Percentiles rank a stretch among this genome's conserved stretches.
Conservation (phyloP, 2,329 filamentous ascomycete species). For the Lachnum nothofagi region DNA sequence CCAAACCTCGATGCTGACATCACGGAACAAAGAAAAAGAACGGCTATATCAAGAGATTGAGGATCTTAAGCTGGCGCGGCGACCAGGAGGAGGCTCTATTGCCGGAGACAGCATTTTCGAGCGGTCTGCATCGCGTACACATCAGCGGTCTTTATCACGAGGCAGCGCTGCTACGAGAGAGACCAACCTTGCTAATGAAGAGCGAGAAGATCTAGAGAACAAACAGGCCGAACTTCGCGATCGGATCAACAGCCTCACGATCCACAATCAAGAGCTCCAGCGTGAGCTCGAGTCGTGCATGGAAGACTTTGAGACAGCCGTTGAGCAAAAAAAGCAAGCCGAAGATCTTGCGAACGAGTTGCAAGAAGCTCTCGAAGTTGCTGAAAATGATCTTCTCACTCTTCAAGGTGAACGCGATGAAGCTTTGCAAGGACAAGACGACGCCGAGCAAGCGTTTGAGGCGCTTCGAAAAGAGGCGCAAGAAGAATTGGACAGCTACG, state of each 20-base stretch:
- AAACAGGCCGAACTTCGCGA: conserved; percentile 80
- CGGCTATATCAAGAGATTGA: conserved; percentile 95
- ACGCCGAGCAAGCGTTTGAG: conserved; percentile 56
- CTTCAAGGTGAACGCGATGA: conserved; percentile 84
- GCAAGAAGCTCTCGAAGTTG: conserved; percentile 74
- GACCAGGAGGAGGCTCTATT: conserved; percentile 61
- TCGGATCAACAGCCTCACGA: conserved; percentile 75
- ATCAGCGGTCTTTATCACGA: conserved; percentile 68
- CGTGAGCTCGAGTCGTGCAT: conserved; percentile 75
- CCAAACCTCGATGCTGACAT: conserved; percentile 96
- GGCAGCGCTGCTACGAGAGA: conserved; percentile 42
- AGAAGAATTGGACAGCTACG: conserved; percentile 60
- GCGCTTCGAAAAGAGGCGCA: conserved; percentile 58
- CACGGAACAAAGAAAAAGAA: conserved; percentile 90
- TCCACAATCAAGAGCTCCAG: conserved; percentile 85
- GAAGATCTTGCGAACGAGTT: conserved; percentile 57
- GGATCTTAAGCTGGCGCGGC: conserved; percentile 83
- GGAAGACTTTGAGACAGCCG: conserved; percentile 70
- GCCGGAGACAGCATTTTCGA: conserved; percentile 89
- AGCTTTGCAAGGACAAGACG: conserved; percentile 60
- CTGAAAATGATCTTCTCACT: conserved; percentile 72
- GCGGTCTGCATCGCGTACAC: conserved; percentile 82
- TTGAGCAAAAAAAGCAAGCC: conserved; percentile 56
- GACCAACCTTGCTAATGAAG: conserved; percentile 59
- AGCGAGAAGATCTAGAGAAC: conserved; percentile 80